phyloP scores from a whole-genome alignment of 192 early-diverging fungal genomes.

The Chytriomyces confervae region DNA sequence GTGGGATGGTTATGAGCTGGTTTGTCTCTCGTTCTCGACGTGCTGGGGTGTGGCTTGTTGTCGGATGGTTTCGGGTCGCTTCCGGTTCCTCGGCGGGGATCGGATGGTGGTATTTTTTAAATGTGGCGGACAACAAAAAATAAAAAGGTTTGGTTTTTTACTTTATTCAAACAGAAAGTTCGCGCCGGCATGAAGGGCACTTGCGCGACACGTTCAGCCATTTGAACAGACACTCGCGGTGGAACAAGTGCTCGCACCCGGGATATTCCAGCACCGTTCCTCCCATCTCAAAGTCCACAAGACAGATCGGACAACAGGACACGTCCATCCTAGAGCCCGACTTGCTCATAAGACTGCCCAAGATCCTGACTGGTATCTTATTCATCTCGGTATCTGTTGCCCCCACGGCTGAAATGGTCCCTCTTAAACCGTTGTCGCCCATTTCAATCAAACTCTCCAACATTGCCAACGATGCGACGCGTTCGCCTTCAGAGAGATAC shows the following conservation, averaged over 20 bases:
- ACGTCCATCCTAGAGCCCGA: neutral
- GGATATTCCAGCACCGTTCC: conserved; percentile 28
- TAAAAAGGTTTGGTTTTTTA: neutral
- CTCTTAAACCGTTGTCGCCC: neutral
- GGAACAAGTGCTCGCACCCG: conserved; percentile 26
- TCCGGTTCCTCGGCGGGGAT: neutral
- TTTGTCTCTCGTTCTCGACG: too few relatives aligned
- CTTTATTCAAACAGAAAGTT: conserved; percentile 2
- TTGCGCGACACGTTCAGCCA: conserved; percentile 26
- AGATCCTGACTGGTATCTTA: conserved; percentile 12
- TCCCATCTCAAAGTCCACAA: conserved; percentile 31
- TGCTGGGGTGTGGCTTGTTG: neutral
- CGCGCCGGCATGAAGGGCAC: conserved; percentile 37
- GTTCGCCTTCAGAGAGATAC: neutral
- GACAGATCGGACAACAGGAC: conserved; percentile 34
- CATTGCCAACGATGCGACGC: conserved; percentile 8
- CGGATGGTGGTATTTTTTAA: neutral
- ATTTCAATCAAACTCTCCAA: conserved; percentile 19
- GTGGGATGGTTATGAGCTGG: too few relatives aligned
- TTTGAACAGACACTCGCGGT: conserved; percentile 18
- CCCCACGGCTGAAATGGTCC: neutral
- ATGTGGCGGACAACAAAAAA: neutral
- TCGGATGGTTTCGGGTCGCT: neutral
- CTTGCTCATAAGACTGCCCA: neutral
- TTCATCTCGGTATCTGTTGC: conserved; percentile 8